These are phyloP conservation scores for Cladosporium phlei DNA, from an alignment of 2,329 filamentous ascomycete genomes.

Conservation along the genomic window DNA sequence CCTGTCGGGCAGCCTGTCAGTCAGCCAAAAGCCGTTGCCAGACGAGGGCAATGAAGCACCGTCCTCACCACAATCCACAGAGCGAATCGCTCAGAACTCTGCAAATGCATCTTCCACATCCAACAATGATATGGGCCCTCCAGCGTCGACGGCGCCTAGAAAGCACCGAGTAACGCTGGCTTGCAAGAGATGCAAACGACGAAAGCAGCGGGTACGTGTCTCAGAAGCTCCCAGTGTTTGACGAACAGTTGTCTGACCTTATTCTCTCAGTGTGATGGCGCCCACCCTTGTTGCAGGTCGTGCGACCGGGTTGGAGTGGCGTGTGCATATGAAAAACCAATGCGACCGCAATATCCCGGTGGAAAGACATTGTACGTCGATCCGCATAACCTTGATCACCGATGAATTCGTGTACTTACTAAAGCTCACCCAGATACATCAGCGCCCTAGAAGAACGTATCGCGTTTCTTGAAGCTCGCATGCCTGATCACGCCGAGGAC, in stretches of 20 bases:
- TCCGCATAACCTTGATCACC: neutral
- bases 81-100: no score
- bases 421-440: neutral
- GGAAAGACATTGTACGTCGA: slow-evolving; percentile 7
- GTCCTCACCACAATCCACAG: no score
- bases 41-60: no score
- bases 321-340: slow-evolving; percentile 9
- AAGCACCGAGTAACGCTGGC: slow-evolving; percentile 11
- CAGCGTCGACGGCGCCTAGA: neutral
- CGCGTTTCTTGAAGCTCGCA: slow-evolving; percentile 9
- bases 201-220: slow-evolving; percentile 8
- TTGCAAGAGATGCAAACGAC: slow-evolving; percentile 10
- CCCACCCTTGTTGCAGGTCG: slow-evolving; percentile 8
- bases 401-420: neutral
- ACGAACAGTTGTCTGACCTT: neutral
- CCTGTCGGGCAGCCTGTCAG: no score
- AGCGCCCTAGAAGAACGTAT: slow-evolving; percentile 12
- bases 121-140: no score
- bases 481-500: slow-evolving; percentile 8
- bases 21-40: neutral
- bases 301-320: slow-evolving; percentile 5
- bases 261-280: slow-evolving; percentile 9
- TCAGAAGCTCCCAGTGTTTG: neutral
- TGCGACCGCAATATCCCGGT: slow-evolving; percentile 11
- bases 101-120: no score